These are phyloP conservation scores for Monilinia laxa DNA, from an alignment of 2,329 filamentous ascomycete genomes.

Conservation along the genomic window DNA sequence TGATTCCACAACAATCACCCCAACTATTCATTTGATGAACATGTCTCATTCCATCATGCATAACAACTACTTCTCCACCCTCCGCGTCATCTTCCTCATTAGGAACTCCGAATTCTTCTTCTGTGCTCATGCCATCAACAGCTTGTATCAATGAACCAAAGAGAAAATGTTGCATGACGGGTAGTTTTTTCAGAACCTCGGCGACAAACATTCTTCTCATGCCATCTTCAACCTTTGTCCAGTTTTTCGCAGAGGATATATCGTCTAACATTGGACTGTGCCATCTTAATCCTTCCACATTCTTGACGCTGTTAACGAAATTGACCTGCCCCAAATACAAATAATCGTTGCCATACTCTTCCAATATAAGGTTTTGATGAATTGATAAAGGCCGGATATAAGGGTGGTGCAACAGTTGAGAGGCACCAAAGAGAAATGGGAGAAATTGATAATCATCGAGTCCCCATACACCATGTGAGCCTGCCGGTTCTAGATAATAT, in stretches of 20 bases:
- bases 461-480: conserved; percentile 97
- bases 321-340: conserved; percentile 89
- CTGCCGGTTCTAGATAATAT: conserved; percentile 95
- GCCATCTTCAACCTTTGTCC: conserved; percentile 88
- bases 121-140: conserved; percentile 74
- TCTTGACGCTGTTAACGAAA: conserved; percentile 96
- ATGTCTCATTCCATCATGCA: conserved; percentile 66
- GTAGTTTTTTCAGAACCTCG: conserved; percentile 88
- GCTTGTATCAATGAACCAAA: conserved; percentile 86
- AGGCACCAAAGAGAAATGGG: conserved; percentile 91
- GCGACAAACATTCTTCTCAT: conserved; percentile 97
- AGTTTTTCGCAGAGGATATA: conserved; percentile 85
- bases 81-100: conserved; percentile 51
- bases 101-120: conserved; percentile 50
- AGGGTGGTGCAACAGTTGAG: conserved; percentile 81
- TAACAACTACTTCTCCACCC: conserved; percentile 60
- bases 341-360: conserved; percentile 81
- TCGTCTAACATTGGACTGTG: conserved; percentile 98
- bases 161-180: conserved; percentile 98
- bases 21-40: conserved; percentile 72
- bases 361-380: conserved; percentile 82
- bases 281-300: conserved; percentile 90
- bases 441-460: conserved; percentile 97
- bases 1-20: conserved; percentile 98
- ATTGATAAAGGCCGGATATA: conserved; percentile 79